Percentiles rank a stretch among this genome's conserved stretches.
Conservation (phyloP, 148 eudicot genomes). For the Silene uniflora region DNA sequence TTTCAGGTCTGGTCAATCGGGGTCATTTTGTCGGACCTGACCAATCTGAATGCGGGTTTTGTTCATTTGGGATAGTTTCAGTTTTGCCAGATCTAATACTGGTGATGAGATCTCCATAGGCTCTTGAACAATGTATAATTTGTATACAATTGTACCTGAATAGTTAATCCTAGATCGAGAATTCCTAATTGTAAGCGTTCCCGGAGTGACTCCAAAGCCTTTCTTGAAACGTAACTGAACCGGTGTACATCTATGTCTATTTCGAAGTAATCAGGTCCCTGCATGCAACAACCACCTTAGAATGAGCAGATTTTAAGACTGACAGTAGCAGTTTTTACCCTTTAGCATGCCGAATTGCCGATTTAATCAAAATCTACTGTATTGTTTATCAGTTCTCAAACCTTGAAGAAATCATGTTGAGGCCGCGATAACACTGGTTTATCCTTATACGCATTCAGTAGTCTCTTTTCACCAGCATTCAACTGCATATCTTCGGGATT, state of each 20-base stretch:
- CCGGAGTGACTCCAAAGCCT: slow-evolving; percentile 68
- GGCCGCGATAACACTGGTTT: slow-evolving; percentile 87
- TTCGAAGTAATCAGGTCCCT: slow-evolving; percentile 90
- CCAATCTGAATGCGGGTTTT: too few relatives aligned
- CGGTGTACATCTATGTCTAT: slow-evolving; percentile 89
- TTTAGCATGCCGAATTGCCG: too few relatives aligned
- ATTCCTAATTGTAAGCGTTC: slow-evolving; percentile 65
- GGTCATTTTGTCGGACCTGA: too few relatives aligned
- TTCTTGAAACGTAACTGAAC: slow-evolving; percentile 82
- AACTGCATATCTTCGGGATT: slow-evolving; percentile 78
- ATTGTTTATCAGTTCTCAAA: slow-evolving; percentile 18
- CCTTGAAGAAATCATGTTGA: slow-evolving; percentile 73
- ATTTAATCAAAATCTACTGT: too few relatives aligned
- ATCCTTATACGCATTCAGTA: slow-evolving; percentile 67
- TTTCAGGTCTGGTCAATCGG: too few relatives aligned
- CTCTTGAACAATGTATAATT: too few relatives aligned
- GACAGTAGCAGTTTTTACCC: not conserved
- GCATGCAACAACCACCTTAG: not conserved
- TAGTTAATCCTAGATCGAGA: slow-evolving; percentile 76
- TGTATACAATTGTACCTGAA: slow-evolving; percentile 47
- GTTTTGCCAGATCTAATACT: too few relatives aligned
- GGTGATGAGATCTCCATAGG: too few relatives aligned
- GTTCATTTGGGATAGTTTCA: too few relatives aligned
- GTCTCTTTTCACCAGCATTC: slow-evolving; percentile 63
- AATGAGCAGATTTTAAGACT: not conserved